Percentiles rank a stretch among this genome's conserved stretches.
phyloP scores from a whole-genome alignment of 352 stramenopile genomes.

The Phytophthora pistaciae region DNA sequence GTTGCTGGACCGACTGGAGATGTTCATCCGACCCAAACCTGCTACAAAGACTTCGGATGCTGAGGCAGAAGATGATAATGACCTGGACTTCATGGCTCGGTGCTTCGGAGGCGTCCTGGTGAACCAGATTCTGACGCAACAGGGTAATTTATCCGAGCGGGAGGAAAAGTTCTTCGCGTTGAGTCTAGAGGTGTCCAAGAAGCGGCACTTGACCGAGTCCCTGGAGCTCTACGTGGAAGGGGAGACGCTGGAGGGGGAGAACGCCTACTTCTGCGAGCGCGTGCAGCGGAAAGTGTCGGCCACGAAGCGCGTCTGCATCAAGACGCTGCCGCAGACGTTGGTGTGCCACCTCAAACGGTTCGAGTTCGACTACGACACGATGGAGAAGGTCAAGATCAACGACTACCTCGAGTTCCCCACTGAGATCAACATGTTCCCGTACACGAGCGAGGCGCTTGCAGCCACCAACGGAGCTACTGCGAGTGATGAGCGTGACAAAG shows the following conservation, averaged over 20 bases:
- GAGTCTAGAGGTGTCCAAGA: slow-evolving; percentile 83
- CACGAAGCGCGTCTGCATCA: slow-evolving; percentile 88
- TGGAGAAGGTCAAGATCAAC: slow-evolving; percentile 92
- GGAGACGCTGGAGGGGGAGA: slow-evolving; percentile 79
- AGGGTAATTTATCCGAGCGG: slow-evolving; percentile 79
- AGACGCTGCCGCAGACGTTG: slow-evolving; percentile 77
- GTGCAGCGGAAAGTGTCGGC: slow-evolving; percentile 76
- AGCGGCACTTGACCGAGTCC: slow-evolving; percentile 67
- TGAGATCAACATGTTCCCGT: slow-evolving; percentile 92
- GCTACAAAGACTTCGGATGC: background rate
- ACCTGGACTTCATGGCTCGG: slow-evolving; percentile 51
- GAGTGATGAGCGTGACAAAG: background rate
- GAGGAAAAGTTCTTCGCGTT: slow-evolving; percentile 89
- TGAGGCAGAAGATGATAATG: background rate
- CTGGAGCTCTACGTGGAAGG: slow-evolving; percentile 77
- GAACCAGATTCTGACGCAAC: slow-evolving; percentile 86
- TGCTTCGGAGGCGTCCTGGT: slow-evolving; percentile 84
- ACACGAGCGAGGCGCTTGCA: slow-evolving; percentile 77
- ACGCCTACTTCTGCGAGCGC: slow-evolving; percentile 83
- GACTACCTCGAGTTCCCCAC: slow-evolving; percentile 86
- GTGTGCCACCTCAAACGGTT: slow-evolving; percentile 91
- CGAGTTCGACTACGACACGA: slow-evolving; percentile 91
- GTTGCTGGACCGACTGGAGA: slow-evolving; percentile 84
- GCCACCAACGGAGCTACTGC: slow-evolving; percentile 1
- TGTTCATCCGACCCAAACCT: slow-evolving; percentile 39